Base-by-base conservation (phyloP, 2,329 filamentous ascomycete genomes). In the Diaporthe longicolla region DNA sequence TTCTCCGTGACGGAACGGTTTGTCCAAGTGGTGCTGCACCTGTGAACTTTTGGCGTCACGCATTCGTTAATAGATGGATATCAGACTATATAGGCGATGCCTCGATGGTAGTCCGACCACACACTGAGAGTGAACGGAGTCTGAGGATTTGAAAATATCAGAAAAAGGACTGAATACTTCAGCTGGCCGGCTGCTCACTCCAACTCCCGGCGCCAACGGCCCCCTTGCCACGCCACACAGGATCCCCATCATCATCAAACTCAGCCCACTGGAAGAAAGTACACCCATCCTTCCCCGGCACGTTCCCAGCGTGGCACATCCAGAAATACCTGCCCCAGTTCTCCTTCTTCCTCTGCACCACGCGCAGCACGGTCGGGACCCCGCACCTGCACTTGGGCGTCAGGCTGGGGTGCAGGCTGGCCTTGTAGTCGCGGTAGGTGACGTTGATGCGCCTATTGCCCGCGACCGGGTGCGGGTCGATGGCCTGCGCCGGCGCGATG, bases 341-440 rank as follows among this genome's bases (percentile, higher is more conserved):
- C 77, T 93, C 93, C 78, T 89, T 91, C 83, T 93, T 95, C 79
- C 88, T 91, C 84, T 95, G 94, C 21, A 95, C 94, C 54, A 95
- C 95, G 57, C 95, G 88, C 76, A 98, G 84, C 11, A 93, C 86
- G 43, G 87, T 86, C 0, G 94, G 90, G 4, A 95, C 87, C 0
- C 88, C 87, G 78, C 96, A 98, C 45, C 87, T 88, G 81, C 97
- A 99, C 72, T 87, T 90, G 0, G 95, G 95, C 0, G 94, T 98
- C 78, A 89, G 87, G 2, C 87, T 89, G 0, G 97, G 96, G 80
- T 97, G 93, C 76, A 98, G 88, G 58, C 87, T 91, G 21, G 91
- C 86, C 61, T 93, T 92, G 82, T 98, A 98, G 83, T 94, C 92
- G 9, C 97, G 91, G 82, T 98, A 99, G 0, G 97, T 99, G 81